These are phyloP conservation scores for Pseudogymnoascus sp. DNA, from an alignment of 2,329 filamentous ascomycete species.

Conservation along the genomic window DNA sequence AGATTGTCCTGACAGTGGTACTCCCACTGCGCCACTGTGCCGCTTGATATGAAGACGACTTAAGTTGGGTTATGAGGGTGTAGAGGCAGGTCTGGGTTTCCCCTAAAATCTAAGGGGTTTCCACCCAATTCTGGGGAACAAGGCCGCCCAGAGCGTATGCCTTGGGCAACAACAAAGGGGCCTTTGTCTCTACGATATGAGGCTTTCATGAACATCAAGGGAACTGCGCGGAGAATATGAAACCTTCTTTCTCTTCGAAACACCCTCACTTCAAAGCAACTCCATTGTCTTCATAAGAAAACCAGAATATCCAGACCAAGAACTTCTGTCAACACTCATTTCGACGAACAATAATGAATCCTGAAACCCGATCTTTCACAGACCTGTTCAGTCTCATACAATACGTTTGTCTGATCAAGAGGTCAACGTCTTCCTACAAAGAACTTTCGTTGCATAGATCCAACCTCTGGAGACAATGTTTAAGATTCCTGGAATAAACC, in stretches of 20 bases:
- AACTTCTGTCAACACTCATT: not conserved
- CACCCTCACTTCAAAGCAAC: not conserved
- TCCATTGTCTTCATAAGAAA: not conserved
- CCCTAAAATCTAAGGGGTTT: not conserved
- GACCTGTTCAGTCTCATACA: not conserved
- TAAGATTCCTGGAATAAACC: not conserved
- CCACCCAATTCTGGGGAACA: not conserved
- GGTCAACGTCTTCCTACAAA: not conserved
- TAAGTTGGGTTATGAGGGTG: not conserved
- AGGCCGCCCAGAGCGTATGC: not conserved
- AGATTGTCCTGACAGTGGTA: slow-evolving; percentile 6
- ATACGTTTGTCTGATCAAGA: not conserved
- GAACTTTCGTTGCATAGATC: not conserved
- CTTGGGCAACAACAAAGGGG: not conserved
- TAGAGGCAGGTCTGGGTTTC: not conserved
- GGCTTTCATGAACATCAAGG: not conserved
- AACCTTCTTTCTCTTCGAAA: not conserved
- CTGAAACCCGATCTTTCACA: not conserved
- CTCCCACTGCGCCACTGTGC: slow-evolving; percentile 7
- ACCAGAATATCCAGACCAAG: not conserved
- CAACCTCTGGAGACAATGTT: not conserved
- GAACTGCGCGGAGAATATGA: not conserved
- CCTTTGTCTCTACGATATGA: not conserved
- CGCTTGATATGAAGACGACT: not conserved
- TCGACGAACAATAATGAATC: not conserved